Conservation (phyloP, 345 rosid genomes). For the Pistacia atlantica region DNA sequence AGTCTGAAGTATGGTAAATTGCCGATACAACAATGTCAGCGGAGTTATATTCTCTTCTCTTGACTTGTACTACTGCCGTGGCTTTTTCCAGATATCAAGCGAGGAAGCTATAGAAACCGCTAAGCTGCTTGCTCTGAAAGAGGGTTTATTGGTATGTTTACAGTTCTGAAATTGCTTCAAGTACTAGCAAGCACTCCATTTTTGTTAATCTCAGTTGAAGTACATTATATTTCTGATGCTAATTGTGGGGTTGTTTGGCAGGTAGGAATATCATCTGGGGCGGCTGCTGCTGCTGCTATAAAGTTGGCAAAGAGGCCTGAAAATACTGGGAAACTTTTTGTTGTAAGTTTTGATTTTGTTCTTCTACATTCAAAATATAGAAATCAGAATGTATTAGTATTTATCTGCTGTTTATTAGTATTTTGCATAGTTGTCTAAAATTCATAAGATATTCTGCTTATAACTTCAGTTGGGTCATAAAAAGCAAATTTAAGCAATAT, state of each 20-base stretch:
- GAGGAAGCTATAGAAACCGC: slow-evolving; percentile 52
- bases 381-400: no score
- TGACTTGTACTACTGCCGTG: background rate
- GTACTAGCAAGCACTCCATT: background rate
- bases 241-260: slow-evolving; percentile 10
- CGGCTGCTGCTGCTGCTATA: slow-evolving; percentile 59
- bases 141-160: slow-evolving; percentile 43
- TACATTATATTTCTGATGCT: background rate
- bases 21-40: background rate
- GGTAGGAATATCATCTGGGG: slow-evolving; percentile 65
- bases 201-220: background rate
- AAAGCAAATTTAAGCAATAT: no score
- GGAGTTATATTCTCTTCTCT: background rate
- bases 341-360: slow-evolving; percentile 31
- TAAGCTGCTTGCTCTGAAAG: slow-evolving; percentile 47
- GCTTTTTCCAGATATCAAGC: slow-evolving; percentile 40
- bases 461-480: background rate
- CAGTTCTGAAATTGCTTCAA: background rate
- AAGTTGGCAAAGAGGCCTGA: slow-evolving; percentile 54
- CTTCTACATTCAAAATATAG: no score
- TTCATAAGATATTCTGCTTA: background rate
- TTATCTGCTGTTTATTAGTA: background rate
- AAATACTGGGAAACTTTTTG: slow-evolving; percentile 52
- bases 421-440: no score
- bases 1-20: no score